Percentiles rank a stretch among this genome's conserved stretches.
Conservation (phyloP, 2,329 filamentous ascomycete species). For the Penicillium italicum region DNA sequence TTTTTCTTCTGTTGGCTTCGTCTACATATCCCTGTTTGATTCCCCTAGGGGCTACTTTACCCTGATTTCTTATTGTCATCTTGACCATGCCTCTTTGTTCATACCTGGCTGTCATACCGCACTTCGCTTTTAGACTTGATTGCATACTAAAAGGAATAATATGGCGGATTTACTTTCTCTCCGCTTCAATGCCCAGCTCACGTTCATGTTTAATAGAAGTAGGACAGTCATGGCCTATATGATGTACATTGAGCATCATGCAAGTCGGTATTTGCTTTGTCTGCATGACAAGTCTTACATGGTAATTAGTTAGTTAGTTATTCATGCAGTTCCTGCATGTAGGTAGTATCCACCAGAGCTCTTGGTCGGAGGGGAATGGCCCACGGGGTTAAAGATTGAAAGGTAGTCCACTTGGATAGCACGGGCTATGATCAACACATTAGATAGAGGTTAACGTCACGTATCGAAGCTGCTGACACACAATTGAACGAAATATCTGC, state of each 20-base stretch:
- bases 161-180: neutral
- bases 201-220: neutral
- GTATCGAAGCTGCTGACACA: too few species aligned
- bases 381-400: neutral
- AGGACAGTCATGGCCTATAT: neutral
- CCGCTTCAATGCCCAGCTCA: neutral
- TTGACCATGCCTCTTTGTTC: constrained; percentile 1
- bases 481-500: too few species aligned
- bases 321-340: too few species aligned
- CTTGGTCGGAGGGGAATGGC: neutral
- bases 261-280: neutral
- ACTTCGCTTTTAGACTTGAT: neutral
- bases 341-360: too few species aligned
- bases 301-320: too few species aligned
- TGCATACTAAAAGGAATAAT: neutral
- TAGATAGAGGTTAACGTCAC: constrained; percentile 15
- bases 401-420: constrained; percentile 9
- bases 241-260: neutral
- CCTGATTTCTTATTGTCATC: constrained; percentile 1
- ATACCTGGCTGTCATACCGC: neutral
- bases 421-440: constrained; percentile 12
- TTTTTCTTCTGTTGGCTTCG: constrained; percentile 7
- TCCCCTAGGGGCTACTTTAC: neutral
- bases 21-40: neutral
- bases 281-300: neutral